Conservation (phyloP, 2,329 filamentous ascomycete species). For the Magnaporthiopsis poae region DNA sequence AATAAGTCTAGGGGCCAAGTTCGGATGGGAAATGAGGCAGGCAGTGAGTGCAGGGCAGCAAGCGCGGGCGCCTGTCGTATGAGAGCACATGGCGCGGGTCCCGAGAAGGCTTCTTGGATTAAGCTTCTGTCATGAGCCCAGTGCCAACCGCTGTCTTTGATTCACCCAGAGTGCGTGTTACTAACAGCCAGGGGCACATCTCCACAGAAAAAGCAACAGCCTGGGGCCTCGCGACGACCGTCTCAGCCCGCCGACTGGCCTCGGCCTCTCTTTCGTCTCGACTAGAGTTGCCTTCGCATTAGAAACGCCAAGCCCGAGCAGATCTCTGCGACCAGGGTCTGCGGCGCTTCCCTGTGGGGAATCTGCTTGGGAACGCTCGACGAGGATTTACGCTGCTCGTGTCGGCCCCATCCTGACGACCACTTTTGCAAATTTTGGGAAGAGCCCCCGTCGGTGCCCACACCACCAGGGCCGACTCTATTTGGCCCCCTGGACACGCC, state of each 20-base stretch:
- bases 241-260: slow-evolving; percentile 1
- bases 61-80: not conserved
- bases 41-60: too few species aligned
- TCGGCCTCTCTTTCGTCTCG: slow-evolving; percentile 2
- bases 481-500: not conserved
- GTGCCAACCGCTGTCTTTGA: slow-evolving; percentile 9
- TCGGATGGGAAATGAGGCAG: too few species aligned
- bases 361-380: slow-evolving; percentile 2
- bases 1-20: too few species aligned
- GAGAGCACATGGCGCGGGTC: not conserved
- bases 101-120: slow-evolving; percentile 11
- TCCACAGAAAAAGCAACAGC: slow-evolving; percentile 3
- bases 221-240: not conserved
- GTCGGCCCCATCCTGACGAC: slow-evolving; percentile 1
- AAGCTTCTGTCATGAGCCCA: slow-evolving; percentile 13
- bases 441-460: not conserved
- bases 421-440: slow-evolving; percentile 3
- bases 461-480: slow-evolving; percentile 3
- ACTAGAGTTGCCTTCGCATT: slow-evolving; percentile 5
- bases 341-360: slow-evolving; percentile 5
- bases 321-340: slow-evolving; percentile 6
- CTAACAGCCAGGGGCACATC: slow-evolving; percentile 2
- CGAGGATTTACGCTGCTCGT: not conserved
- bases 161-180: not conserved
- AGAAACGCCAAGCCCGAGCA: slow-evolving; percentile 4